Evolutionary conservation across 805 yeast species (phyloP).

Genomic region (Myxozyma geophila): DNA sequence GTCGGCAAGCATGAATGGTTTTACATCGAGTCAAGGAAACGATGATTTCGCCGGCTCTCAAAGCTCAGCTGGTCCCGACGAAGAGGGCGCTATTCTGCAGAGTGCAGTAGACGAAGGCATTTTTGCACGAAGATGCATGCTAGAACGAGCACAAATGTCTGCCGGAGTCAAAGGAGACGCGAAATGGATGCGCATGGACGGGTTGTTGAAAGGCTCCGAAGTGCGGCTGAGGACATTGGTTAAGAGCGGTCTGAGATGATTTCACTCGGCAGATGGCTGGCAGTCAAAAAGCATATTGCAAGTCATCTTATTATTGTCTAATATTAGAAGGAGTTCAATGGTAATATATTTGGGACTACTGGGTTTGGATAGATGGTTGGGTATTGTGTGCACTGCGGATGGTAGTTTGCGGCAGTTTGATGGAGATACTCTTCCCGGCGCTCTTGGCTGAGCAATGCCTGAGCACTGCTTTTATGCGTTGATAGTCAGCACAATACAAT

Average conservation of each 20-base stretch:
- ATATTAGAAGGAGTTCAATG: not conserved
- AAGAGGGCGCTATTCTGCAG: not conserved
- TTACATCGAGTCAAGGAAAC: slow-evolving; percentile 3
- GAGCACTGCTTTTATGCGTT: too few relatives aligned
- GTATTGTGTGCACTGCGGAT: too few relatives aligned
- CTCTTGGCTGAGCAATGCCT: too few relatives aligned
- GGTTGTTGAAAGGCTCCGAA: slow-evolving; percentile 11
- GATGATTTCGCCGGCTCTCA: not conserved
- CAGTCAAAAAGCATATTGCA: not conserved
- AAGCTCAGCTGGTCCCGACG: not conserved
- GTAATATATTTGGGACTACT: not conserved
- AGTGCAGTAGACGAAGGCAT: not conserved
- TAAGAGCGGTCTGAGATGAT: not conserved
- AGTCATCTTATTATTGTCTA: not conserved
- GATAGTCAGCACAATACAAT: too few relatives aligned
- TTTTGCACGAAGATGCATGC: not conserved
- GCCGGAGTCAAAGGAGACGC: not conserved
- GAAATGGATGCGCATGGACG: slow-evolving; percentile 8
- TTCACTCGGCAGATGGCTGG: not conserved
- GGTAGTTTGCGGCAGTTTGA: too few relatives aligned
- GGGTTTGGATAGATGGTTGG: not conserved
- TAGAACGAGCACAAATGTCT: not conserved
- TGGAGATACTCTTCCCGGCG: too few relatives aligned
- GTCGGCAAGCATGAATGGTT: not conserved
- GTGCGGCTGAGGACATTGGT: slow-evolving; percentile 13